Evolutionary conservation across 495 filamentous ascomycete genomes (phyloP).

Genomic region (Copromyces sp.): DNA sequence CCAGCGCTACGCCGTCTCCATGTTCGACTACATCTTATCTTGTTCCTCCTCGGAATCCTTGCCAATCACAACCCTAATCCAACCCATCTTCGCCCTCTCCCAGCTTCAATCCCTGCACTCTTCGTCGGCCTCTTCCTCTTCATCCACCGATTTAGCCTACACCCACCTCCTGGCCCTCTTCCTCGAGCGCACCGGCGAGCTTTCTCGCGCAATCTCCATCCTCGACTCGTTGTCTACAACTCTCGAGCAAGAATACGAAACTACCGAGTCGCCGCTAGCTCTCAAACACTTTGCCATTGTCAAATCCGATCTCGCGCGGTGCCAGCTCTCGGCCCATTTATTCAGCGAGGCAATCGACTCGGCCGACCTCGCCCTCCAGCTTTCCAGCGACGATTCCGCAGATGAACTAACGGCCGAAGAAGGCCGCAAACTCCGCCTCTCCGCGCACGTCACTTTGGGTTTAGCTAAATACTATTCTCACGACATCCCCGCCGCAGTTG

Average conservation of each 20-base stretch:
- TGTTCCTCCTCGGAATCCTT: slow-evolving; percentile 39
- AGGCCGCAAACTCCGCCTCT: slow-evolving; percentile 58
- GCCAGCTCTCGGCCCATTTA: slow-evolving; percentile 54
- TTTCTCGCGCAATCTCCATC: slow-evolving; percentile 49
- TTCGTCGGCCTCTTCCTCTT: neutral
- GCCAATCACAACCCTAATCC: slow-evolving; percentile 47
- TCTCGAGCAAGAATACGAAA: slow-evolving; percentile 75
- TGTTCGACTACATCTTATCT: slow-evolving; percentile 66
- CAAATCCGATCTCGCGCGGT: slow-evolving; percentile 79
- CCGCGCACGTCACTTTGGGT: slow-evolving; percentile 78
- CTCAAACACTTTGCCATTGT: slow-evolving; percentile 69
- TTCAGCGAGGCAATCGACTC: slow-evolving; percentile 60
- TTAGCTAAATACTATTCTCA: slow-evolving; percentile 63
- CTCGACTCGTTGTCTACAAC: slow-evolving; percentile 54
- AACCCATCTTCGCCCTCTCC: slow-evolving; percentile 77
- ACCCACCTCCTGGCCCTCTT: slow-evolving; percentile 72
- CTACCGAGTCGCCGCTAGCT: slow-evolving; percentile 59
- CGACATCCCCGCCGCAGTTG: slow-evolving; percentile 54
- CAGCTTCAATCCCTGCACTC: slow-evolving; percentile 58
- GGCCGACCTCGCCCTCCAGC: slow-evolving; percentile 59
- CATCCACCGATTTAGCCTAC: slow-evolving; percentile 53
- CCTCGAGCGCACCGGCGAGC: slow-evolving; percentile 66
- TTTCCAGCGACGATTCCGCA: slow-evolving; percentile 54
- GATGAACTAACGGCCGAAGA: slow-evolving; percentile 41
- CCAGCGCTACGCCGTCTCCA: slow-evolving; percentile 62